Evolutionary conservation across 176 grass and related monocot species (phyloP).

Genomic region (Tillandsia fasciculata): DNA sequence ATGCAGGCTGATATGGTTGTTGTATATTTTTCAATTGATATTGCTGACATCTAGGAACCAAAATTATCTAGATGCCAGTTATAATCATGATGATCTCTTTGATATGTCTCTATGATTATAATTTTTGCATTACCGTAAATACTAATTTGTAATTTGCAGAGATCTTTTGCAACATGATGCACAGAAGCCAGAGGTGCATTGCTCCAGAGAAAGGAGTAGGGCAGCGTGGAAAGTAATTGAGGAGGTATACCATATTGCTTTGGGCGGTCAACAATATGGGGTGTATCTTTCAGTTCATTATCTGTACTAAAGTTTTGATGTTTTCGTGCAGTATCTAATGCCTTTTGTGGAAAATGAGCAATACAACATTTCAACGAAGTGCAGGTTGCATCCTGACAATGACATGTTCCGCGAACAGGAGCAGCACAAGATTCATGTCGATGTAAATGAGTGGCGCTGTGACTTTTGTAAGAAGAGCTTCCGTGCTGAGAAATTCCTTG

Average conservation of each 20-base stretch:
- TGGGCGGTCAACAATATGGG: background rate
- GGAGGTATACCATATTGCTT: slow-evolving; percentile 38
- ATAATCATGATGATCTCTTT: background rate
- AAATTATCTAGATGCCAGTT: no score
- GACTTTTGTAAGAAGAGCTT: slow-evolving; percentile 94
- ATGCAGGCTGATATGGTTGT: background rate
- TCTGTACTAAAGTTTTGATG: slow-evolving; percentile 8
- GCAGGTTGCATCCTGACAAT: slow-evolving; percentile 65
- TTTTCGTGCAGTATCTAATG: slow-evolving; percentile 76
- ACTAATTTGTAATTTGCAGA: slow-evolving; percentile 23
- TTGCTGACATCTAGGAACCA: background rate
- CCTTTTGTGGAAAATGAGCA: slow-evolving; percentile 86
- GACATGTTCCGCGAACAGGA: slow-evolving; percentile 96
- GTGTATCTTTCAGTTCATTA: background rate
- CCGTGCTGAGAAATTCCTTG: slow-evolving; percentile 89
- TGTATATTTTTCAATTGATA: background rate
- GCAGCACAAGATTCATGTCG: slow-evolving; percentile 77
- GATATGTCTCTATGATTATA: background rate
- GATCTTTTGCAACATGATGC: slow-evolving; percentile 49
- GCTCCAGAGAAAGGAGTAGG: slow-evolving; percentile 88
- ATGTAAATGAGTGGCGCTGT: slow-evolving; percentile 89
- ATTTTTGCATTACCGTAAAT: background rate
- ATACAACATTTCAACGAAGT: slow-evolving; percentile 68
- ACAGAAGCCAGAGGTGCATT: slow-evolving; percentile 58
- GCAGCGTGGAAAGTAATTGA: slow-evolving; percentile 79